Percentiles rank a stretch among this genome's conserved stretches.
phyloP scores from a whole-genome alignment of 495 filamentous ascomycete species.

The Neurospora sp. region DNA sequence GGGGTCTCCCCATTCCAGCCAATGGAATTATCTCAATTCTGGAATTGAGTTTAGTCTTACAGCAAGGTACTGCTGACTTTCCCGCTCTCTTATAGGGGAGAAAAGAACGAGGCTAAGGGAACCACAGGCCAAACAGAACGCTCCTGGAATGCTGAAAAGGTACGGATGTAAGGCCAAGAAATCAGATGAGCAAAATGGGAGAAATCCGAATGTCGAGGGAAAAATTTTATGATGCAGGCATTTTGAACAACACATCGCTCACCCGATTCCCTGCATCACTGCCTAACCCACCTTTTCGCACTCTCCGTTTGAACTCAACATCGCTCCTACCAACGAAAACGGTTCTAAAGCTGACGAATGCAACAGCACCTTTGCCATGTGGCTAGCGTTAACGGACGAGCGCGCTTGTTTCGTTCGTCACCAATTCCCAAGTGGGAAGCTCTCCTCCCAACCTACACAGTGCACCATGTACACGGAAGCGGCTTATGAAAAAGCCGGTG shows the following conservation, averaged over 20 bases:
- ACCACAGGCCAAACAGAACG: background rate
- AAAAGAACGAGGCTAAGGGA: background rate
- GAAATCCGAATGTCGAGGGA: background rate
- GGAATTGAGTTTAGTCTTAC: background rate
- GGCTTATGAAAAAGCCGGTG: constrained; percentile 11
- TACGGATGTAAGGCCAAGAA: background rate
- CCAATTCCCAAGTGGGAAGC: constrained; percentile 4
- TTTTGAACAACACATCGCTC: constrained; percentile 30
- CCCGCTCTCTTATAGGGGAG: background rate
- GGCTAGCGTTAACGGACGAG: constrained; percentile 27
- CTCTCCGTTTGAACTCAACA: constrained; percentile 24
- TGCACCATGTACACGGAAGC: constrained; percentile 3
- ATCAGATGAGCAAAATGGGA: background rate
- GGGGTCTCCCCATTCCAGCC: background rate
- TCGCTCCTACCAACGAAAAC: constrained; percentile 21
- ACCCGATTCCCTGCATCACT: constrained; percentile 40
- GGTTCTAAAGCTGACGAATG: constrained; percentile 14
- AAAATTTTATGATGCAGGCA: constrained; percentile 20
- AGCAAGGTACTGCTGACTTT: background rate
- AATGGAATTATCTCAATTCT: background rate
- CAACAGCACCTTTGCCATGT: constrained; percentile 32
- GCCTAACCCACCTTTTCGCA: constrained; percentile 37
- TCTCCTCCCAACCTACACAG: background rate
- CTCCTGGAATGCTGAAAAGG: background rate
- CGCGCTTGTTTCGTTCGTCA: constrained; percentile 23